These are phyloP conservation scores for Phascolomyces articulosus DNA, from an alignment of 371 early-diverging fungal genomes.

Conservation along the genomic window DNA sequence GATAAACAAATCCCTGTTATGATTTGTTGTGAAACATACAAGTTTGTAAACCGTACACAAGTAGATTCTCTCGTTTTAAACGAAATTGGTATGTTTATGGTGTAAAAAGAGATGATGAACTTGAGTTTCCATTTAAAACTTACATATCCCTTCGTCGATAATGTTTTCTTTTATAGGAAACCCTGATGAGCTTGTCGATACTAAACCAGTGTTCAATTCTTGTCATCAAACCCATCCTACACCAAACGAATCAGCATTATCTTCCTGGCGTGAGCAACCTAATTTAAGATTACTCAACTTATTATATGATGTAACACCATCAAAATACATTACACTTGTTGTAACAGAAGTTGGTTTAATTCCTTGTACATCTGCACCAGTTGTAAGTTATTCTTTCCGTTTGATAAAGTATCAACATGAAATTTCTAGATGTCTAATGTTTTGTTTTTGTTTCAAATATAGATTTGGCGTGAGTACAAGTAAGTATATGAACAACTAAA, in stretches of 20 bases:
- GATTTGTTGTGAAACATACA: slow-evolving; percentile 95
- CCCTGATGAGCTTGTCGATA: slow-evolving; percentile 79
- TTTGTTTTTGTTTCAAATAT: slow-evolving; percentile 7
- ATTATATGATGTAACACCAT: slow-evolving; percentile 94
- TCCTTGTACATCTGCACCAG: slow-evolving; percentile 92
- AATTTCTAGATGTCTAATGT: background rate
- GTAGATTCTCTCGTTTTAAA: slow-evolving; percentile 96
- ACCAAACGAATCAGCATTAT: slow-evolving; percentile 32
- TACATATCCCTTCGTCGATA: no score
- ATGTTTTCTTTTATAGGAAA: slow-evolving; percentile 50
- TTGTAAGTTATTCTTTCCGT: slow-evolving; percentile 51
- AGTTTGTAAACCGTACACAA: slow-evolving; percentile 92
- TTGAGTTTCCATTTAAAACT: no score
- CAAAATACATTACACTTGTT: slow-evolving; percentile 88
- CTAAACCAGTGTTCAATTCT: slow-evolving; percentile 42
- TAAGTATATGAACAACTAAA: slow-evolving; percentile 22
- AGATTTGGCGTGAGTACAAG: slow-evolving; percentile 65
- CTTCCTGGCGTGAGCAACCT: slow-evolving; percentile 68
- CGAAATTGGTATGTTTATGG: slow-evolving; percentile 73
- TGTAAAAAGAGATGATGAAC: no score
- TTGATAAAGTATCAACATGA: background rate
- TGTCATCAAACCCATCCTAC: slow-evolving; percentile 19
- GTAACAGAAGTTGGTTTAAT: slow-evolving; percentile 95
- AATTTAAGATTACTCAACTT: slow-evolving; percentile 85
- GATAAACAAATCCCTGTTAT: slow-evolving; percentile 92